These are phyloP conservation scores for Helotiales sp. DNA, from an alignment of 2,329 filamentous ascomycete species.

Conservation along the genomic window DNA sequence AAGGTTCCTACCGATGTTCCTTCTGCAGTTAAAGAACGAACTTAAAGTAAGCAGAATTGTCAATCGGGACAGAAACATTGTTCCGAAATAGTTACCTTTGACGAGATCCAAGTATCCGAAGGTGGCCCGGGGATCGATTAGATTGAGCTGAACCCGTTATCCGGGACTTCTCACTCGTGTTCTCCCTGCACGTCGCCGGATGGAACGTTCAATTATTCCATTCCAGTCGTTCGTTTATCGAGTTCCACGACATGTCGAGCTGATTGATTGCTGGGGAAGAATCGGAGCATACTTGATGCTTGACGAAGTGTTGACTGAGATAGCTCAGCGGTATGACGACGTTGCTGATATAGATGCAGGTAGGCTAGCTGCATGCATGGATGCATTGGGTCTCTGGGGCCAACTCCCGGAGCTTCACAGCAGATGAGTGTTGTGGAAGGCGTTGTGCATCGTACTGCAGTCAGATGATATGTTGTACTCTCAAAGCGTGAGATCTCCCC, in stretches of 20 bases:
- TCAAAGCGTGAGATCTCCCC: too few relatives aligned
- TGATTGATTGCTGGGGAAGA: background rate
- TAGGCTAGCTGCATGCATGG: background rate
- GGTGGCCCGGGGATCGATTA: background rate
- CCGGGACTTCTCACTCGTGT: background rate
- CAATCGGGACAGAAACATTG: too few relatives aligned
- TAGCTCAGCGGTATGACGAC: background rate
- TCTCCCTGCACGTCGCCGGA: background rate
- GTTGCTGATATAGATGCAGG: background rate
- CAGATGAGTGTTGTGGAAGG: background rate
- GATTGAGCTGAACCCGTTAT: background rate
- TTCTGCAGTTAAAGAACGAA: background rate
- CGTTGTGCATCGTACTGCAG: background rate
- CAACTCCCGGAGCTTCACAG: background rate
- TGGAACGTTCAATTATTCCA: background rate
- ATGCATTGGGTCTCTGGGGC: background rate
- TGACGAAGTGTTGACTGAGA: background rate
- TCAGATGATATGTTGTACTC: background rate
- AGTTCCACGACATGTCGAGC: background rate
- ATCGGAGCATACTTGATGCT: background rate
- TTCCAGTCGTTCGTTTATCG: background rate
- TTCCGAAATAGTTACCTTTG: background rate
- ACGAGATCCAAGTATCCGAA: background rate
- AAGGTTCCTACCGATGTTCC: background rate
- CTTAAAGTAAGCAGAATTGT: too few relatives aligned